Base-by-base conservation (phyloP, 768 basidiomycete species). In the Clathrus columnatus region DNA sequence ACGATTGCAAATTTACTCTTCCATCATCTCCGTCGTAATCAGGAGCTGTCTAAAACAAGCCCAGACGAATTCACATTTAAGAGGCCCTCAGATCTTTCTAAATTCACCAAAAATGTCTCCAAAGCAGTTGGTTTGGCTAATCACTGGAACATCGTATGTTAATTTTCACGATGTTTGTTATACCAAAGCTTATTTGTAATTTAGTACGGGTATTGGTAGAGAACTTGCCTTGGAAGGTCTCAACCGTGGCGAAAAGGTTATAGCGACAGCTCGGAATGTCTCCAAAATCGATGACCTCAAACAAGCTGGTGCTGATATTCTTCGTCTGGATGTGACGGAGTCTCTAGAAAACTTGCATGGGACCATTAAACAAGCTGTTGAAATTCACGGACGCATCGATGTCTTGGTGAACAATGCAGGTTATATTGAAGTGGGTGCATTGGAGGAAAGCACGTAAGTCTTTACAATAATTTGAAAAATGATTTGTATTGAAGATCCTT, bases 381-480 rank as follows among this genome's bases (percentile, higher is more conserved):
- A 28, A 4, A 24, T 51, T 24, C 63, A 78, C 57, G 75, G 75
- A 0, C 64, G 66, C 28, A 59, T 78, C 23, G 75, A 79, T 54
- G 75, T 76, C 0, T 55, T 78, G 0, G 72, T 79, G 16, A 77
- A 77, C 54, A 76, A 75, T 57, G 75, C 76, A 8, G 81, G 80
- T 11, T 68, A 68, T 53, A 48, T 65, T 4, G 57, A 53, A 24
- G 54, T 60, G 24, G 66, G 68, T 43, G 62, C 66, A 1, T 51
- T 70, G 26, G 68, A 70, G 52, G 69, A 67, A 46, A 57, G 50
- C 14, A 63, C 60, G 66, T 67, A 42, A 23, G 60, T 28, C 26
- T 5, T 14, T 45, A 18, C 28, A 2, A 21, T 26, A 44, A 7
- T 24, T 51, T 11, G 41, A 7, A 48, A 11, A 16, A 16, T 27